A percentile compares a stretch with the other conserved stretches of the same genome.
These are phyloP conservation scores for Pyronema omphalodes DNA, from an alignment of 495 filamentous ascomycete genomes.

Conservation along the genomic window DNA sequence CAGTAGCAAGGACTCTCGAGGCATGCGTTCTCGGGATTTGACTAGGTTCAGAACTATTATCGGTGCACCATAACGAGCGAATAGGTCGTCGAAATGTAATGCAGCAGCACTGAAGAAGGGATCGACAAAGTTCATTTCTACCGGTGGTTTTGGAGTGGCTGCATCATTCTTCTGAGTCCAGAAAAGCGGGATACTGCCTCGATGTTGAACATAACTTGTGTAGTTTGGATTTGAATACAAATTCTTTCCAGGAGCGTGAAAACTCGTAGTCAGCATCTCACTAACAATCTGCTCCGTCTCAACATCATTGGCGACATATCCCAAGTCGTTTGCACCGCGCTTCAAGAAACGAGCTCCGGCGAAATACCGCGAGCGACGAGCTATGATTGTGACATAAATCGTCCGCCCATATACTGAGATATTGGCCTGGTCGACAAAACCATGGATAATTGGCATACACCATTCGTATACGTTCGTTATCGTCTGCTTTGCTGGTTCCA, in stretches of 20 bases:
- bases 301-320: constrained; percentile 97
- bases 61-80: constrained; percentile 81
- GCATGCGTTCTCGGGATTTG: constrained; percentile 74
- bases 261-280: constrained; percentile 81
- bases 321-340: constrained; percentile 82
- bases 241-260: constrained; percentile 74
- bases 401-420: constrained; percentile 66
- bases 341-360: constrained; percentile 90
- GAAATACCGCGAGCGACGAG: constrained; percentile 79
- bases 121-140: constrained; percentile 82
- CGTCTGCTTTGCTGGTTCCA: constrained; percentile 49
- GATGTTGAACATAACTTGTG: constrained; percentile 91
- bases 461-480: constrained; percentile 77
- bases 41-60: constrained; percentile 87
- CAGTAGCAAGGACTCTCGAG: constrained; percentile 78
- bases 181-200: constrained; percentile 88
- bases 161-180: constrained; percentile 97
- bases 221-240: constrained; percentile 78
- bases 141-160: constrained; percentile 86
- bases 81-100: constrained; percentile 89
- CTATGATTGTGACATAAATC: constrained; percentile 84
- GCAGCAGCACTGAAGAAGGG: constrained; percentile 95
- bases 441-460: constrained; percentile 92
- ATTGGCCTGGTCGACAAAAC: constrained; percentile 77
- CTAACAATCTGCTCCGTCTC: constrained; percentile 98